phyloP scores from a whole-genome alignment of 2,329 filamentous ascomycete genomes.

The Fusarium anguioides region DNA sequence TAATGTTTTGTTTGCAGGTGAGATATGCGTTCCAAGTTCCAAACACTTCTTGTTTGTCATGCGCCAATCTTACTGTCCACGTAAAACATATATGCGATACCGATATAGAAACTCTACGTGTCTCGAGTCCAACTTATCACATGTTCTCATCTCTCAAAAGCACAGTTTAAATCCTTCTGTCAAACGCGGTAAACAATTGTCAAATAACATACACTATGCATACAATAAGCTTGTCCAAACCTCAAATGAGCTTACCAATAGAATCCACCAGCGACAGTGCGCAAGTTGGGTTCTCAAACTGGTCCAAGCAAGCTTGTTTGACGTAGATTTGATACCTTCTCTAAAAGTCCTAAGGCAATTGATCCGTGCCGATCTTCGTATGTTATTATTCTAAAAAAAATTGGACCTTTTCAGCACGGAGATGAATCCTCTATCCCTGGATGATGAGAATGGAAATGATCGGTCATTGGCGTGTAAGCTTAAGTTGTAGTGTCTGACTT shows the following conservation, averaged over 20 bases:
- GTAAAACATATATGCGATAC: neutral
- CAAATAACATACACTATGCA: constrained; percentile 11
- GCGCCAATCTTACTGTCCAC: neutral
- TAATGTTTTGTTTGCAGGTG: neutral
- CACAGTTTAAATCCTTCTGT: neutral
- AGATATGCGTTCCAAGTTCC: neutral
- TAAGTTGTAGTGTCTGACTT: constrained; percentile 12
- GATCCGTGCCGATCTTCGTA: neutral
- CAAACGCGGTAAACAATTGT: constrained; percentile 8
- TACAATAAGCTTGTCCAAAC: neutral
- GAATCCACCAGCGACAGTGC: neutral
- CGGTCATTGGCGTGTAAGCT: constrained; percentile 22
- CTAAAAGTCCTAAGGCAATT: neutral
- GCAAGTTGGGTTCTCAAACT: constrained; percentile 17
- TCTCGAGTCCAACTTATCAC: neutral
- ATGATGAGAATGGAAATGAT: constrained; percentile 24
- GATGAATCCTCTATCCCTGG: constrained; percentile 8
- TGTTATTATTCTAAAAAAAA: constrained; percentile 10
- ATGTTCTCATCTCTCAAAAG: neutral
- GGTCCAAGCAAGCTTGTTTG: constrained; percentile 23
- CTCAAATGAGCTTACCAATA: neutral
- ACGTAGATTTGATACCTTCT: constrained; percentile 19
- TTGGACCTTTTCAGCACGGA: neutral
- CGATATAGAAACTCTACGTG: neutral
- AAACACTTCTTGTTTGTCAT: neutral